Base-by-base conservation (phyloP, 1,139 yeast genomes). In the Scheffersomyces segobiensis region DNA sequence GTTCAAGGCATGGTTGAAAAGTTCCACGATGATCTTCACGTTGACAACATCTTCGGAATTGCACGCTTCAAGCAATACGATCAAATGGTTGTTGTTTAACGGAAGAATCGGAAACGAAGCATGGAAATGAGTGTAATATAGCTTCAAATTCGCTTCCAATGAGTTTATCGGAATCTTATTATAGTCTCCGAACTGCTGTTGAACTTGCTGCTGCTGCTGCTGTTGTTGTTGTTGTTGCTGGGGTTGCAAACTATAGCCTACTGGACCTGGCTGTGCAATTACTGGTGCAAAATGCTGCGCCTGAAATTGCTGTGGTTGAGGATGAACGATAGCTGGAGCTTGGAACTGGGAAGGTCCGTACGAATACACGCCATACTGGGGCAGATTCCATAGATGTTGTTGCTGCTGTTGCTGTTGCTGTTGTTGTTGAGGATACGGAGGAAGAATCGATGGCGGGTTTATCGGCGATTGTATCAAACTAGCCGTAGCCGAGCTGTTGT, bases 101-200 rank as follows among this genome's bases (percentile, higher is more conserved):
- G 91, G 88, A 24, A 88, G 73, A 0, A 88, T 74, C 6, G 92
- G 91, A 66, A 87, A 83, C 32, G 77, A 79, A 0, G 71, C 66
- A 65, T 88, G 92, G 63, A 86, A 79, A 56, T 77, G 81, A 39
- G 78, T 71, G 66, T 86, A 88, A 65, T 88, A 88, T 3, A 67
- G 57, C 39, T 67, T 66, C 47, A 79, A 61, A 58, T 75, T 74
- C 39, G 60, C 57, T 14, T 69, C 72, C 52, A 70, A 57, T 14
- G 66, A 54, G 56, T 62, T 66, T 20, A 64, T 18, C 20, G 70
- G 66, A 26, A 60, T 24, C 47, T 50, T 58, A 17, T 17, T 57
- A 52, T 26, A 51, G 54, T 12, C 19, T 50, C 46, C 53, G 19
- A 39, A 24, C n/a, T 21, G 39, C 21, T 32, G 52, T 14, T 24